These are phyloP conservation scores for Metschnikowia cerradonensis DNA, from an alignment of 805 yeast genomes.

Conservation along the genomic window DNA sequence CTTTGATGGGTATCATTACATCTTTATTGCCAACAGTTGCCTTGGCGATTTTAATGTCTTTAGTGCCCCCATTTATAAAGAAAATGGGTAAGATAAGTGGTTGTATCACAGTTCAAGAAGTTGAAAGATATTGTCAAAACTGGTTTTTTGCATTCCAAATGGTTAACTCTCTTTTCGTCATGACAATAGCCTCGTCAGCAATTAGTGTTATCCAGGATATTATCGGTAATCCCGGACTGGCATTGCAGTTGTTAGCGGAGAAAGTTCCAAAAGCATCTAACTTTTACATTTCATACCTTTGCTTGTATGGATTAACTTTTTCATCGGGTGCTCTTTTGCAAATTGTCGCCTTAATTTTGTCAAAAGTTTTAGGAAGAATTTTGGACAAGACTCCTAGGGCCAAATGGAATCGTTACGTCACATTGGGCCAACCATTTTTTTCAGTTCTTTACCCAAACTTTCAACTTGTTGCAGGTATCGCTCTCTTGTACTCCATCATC, in stretches of 20 bases:
- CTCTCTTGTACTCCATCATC: conserved; percentile 72
- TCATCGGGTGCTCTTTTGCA: conserved; percentile 78
- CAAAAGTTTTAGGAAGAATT: conserved; percentile 63
- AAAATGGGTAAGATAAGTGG: conserved; percentile 75
- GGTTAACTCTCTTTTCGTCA: conserved; percentile 80
- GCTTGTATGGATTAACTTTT: conserved; percentile 75
- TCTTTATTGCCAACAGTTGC: conserved; percentile 82
- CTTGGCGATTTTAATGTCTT: conserved; percentile 76
- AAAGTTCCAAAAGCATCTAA: conserved; percentile 88
- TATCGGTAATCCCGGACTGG: conserved; percentile 58
- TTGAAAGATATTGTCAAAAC: conserved; percentile 78
- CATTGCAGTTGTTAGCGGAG: conserved; percentile 68
- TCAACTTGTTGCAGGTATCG: conserved; percentile 70
- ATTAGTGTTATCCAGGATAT: conserved; percentile 70
- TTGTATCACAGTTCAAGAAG: conserved; percentile 60
- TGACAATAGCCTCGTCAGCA: conserved; percentile 80
- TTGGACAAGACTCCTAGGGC: conserved; percentile 89
- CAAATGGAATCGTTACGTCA: conserved; percentile 75
- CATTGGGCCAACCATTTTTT: conserved; percentile 66
- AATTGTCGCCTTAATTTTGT: conserved; percentile 65
- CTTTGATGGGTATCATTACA: conserved; percentile 77
- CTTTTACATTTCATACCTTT: conserved; percentile 79
- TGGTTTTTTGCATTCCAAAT: conserved; percentile 92
- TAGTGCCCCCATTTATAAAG: conserved; percentile 82
- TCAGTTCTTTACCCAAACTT: conserved; percentile 79